Evolutionary conservation across 331 rosid genomes (phyloP).

Genomic region (Stylosanthes scabra): DNA sequence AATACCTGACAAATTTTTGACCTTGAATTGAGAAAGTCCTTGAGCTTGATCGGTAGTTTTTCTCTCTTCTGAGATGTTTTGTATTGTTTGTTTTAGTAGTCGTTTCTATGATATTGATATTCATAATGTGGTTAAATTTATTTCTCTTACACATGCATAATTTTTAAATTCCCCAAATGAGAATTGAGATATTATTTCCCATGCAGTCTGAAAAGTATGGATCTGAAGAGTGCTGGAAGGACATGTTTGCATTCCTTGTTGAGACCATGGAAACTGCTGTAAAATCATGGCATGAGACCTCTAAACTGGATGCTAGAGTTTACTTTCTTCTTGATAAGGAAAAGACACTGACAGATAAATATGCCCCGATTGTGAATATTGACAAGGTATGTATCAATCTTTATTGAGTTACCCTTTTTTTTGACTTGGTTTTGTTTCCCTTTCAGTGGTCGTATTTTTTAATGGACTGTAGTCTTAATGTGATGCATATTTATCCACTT

Average conservation of each 20-base stretch:
- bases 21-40: neutral
- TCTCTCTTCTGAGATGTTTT: constrained; percentile 27
- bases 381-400: constrained; percentile 70
- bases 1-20: neutral
- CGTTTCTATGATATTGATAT: constrained; percentile 18
- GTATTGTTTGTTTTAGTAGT: constrained; percentile 22
- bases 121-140: constrained; percentile 14
- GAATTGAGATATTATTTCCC: constrained; percentile 48
- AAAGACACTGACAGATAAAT: constrained; percentile 83
- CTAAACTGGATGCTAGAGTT: constrained; percentile 87
- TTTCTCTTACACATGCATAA: constrained; percentile 14
- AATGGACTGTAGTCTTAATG: constrained; percentile 15
- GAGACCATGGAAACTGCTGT: constrained; percentile 96
- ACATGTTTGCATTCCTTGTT: constrained; percentile 73
- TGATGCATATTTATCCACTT: constrained; percentile 22
- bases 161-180: constrained; percentile 39
- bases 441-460: constrained; percentile 7
- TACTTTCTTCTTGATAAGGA: constrained; percentile 88
- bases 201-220: constrained; percentile 79
- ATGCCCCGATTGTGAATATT: constrained; percentile 89
- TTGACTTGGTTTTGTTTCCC: constrained; percentile 32
- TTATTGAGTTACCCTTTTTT: neutral
- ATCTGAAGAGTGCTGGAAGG: constrained; percentile 80
- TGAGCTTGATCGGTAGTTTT: neutral
- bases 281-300: constrained; percentile 87